Evolutionary conservation across 2,329 filamentous ascomycete species (phyloP), one percentile per base, ranked within the genome.

Genomic region (Cyclaneusma minus): DNA sequence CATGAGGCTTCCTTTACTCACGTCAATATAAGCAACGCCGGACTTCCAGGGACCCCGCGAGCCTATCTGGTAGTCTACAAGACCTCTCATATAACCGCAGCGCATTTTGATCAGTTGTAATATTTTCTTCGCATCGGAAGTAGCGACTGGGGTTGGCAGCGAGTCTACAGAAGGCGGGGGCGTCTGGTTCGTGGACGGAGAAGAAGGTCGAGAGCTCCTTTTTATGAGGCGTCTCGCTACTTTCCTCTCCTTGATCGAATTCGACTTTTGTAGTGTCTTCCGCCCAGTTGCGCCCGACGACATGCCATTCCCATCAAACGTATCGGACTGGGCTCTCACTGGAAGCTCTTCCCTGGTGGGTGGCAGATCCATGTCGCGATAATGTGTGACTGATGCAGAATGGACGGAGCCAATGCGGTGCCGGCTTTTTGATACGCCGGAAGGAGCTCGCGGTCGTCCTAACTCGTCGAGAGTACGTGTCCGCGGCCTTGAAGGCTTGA

Each of bases 31-130:
- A 44, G 75, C 79, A 34, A 76, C 67, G n/a, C 79, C 79, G 17
- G 60, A 51, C 30, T 64, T 61, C 81, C 81, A 89, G 1, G 63
- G 58, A 10, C 63, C 68, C 13, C 58, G 56, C 9, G 61, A 57
- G 19, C 70, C 68, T 22, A 60, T 60, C 39, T 77, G 69, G 44
- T 81, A 87, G 35, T 81, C 74, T 16, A 84, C 60, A 37, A 76
- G 71, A 29, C 81, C 81, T 40, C 72, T 73, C 80, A 87, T 89
- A 37, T 73, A 67, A 15, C 82, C 81, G 42, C 75, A 78, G 5
- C 83, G 56, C 13, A 65, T 73, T 47, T 74, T 80, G 79, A 89
- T 87, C 32, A 89, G 53, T 40, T 70, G 61, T 28, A 84, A 55
- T 14, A 87, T 64, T 43, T 71, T 78, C 39, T 75, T 75, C 20